Evolutionary conservation across 768 basidiomycete genomes (phyloP).

Genomic region (Leucocoprinus leucothites): DNA sequence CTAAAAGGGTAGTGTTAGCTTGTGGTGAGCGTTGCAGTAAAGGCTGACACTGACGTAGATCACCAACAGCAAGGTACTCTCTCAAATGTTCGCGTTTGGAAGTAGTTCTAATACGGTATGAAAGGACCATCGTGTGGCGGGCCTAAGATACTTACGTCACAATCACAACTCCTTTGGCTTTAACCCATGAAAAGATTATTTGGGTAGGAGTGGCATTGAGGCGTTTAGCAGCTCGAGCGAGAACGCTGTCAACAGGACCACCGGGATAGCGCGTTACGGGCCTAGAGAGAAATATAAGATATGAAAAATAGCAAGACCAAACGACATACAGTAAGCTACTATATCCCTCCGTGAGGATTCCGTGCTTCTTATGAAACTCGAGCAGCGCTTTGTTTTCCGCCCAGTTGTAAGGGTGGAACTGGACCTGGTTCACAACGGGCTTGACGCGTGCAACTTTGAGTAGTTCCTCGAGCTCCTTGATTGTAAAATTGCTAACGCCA

Average conservation of each 20-base stretch:
- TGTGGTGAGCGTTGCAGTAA: not conserved
- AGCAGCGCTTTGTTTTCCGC: slow-evolving; percentile 49
- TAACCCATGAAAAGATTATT: slow-evolving; percentile 68
- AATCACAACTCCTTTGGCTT: slow-evolving; percentile 61
- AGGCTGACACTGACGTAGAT: slow-evolving; percentile 33
- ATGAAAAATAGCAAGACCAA: not conserved
- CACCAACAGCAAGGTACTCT: slow-evolving; percentile 65
- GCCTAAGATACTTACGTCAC: slow-evolving; percentile 49
- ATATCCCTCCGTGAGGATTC: slow-evolving; percentile 72
- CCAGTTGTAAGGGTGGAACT: slow-evolving; percentile 70
- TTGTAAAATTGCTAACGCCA: slow-evolving; percentile 67
- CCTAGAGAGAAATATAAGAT: slow-evolving; percentile 25
- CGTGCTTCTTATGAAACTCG: slow-evolving; percentile 52
- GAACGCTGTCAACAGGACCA: slow-evolving; percentile 60
- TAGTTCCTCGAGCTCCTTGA: slow-evolving; percentile 49
- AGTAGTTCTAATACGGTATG: slow-evolving; percentile 62
- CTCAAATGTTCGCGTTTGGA: slow-evolving; percentile 56
- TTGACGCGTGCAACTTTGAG: slow-evolving; percentile 48
- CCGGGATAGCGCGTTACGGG: slow-evolving; percentile 59
- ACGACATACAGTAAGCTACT: slow-evolving; percentile 54
- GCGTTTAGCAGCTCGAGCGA: slow-evolving; percentile 49
- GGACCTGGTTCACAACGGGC: slow-evolving; percentile 74
- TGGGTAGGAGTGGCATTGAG: slow-evolving; percentile 59
- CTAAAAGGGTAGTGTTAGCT: slow-evolving; percentile 25
- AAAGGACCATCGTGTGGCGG: too few relatives aligned